Evolutionary conservation across 2,329 filamentous ascomycete genomes (phyloP).

Genomic region (Phoma herbarum): DNA sequence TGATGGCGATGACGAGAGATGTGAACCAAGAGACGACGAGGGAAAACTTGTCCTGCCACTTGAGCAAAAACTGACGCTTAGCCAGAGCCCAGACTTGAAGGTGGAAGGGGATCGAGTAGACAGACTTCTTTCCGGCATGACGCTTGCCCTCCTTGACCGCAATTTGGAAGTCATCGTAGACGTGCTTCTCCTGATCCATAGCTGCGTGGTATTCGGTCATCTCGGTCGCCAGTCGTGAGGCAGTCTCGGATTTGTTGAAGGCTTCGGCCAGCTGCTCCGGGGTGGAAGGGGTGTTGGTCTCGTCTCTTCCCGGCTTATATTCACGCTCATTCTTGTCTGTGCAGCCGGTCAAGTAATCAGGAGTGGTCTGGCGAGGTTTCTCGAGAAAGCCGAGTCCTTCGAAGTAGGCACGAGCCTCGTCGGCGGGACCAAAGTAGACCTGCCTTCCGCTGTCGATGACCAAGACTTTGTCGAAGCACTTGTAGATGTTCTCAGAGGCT

Average conservation of each 20-base stretch:
- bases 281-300: slow-evolving; percentile 72
- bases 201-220: slow-evolving; percentile 74
- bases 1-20: slow-evolving; percentile 76
- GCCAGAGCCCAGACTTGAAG: slow-evolving; percentile 84
- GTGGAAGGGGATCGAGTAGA: slow-evolving; percentile 85
- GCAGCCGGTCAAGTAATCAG: slow-evolving; percentile 82
- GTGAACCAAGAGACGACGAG: slow-evolving; percentile 76
- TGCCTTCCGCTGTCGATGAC: slow-evolving; percentile 79
- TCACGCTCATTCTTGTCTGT: slow-evolving; percentile 85
- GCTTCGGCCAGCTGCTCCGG: slow-evolving; percentile 73
- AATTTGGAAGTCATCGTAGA: slow-evolving; percentile 77
- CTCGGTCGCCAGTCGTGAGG: slow-evolving; percentile 66
- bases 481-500: slow-evolving; percentile 82
- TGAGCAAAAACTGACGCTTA: slow-evolving; percentile 84
- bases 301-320: slow-evolving; percentile 73
- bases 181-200: slow-evolving; percentile 70
- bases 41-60: slow-evolving; percentile 86
- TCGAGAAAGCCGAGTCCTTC: slow-evolving; percentile 78
- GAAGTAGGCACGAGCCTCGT: slow-evolving; percentile 76
- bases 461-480: slow-evolving; percentile 83
- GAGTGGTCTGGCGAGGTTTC: slow-evolving; percentile 79
- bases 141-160: slow-evolving; percentile 83
- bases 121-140: slow-evolving; percentile 73
- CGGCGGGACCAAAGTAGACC: slow-evolving; percentile 76
- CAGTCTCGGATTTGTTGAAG: slow-evolving; percentile 71